Evolutionary conservation across 768 basidiomycete species (phyloP).

Genomic region (Sporobolomyces phaffii): DNA sequence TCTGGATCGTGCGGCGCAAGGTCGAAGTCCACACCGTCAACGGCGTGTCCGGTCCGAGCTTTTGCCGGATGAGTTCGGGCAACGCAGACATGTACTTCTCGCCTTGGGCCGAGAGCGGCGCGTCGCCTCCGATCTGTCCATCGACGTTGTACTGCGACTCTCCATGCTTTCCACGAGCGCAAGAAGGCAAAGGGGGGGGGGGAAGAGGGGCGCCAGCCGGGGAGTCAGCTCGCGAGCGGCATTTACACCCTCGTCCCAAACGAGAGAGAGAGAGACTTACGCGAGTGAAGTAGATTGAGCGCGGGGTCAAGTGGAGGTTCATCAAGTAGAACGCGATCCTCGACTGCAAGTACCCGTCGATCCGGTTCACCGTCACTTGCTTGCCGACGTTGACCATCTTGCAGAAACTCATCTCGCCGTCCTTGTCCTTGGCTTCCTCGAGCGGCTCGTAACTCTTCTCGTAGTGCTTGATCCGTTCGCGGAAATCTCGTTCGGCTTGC

Average conservation of each 20-base stretch:
- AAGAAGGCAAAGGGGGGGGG: too few species aligned
- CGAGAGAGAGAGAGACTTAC: constrained; percentile 52
- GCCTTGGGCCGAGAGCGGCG: constrained; percentile 73
- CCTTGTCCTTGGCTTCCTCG: constrained; percentile 50
- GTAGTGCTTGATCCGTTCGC: constrained; percentile 83
- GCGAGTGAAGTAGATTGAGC: constrained; percentile 91
- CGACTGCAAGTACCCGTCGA: constrained; percentile 91
- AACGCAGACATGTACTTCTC: constrained; percentile 77
- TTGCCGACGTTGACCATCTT: constrained; percentile 89
- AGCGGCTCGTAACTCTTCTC: constrained; percentile 94
- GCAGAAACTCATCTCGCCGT: constrained; percentile 81
- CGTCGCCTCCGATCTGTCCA: constrained; percentile 97
- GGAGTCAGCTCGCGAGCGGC: too few species aligned
- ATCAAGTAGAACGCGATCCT: constrained; percentile 97
- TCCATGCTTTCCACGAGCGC: constrained; percentile 62
- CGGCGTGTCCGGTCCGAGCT: constrained; percentile 79
- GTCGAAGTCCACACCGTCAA: constrained; percentile 99
- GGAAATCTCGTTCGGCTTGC: constrained; percentile 81
- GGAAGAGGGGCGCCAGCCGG: too few species aligned
- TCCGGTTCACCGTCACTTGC: constrained; percentile 55
- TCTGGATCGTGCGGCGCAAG: constrained; percentile 83
- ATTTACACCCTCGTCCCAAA: too few species aligned
- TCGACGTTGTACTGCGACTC: constrained; percentile 95
- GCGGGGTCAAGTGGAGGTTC: constrained; percentile 84
- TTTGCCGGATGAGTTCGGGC: constrained; percentile 78